A percentile compares a stretch with the other conserved stretches of the same genome.
phyloP scores from a whole-genome alignment of 257 asterid species.

The Salvia miltiorrhiza region DNA sequence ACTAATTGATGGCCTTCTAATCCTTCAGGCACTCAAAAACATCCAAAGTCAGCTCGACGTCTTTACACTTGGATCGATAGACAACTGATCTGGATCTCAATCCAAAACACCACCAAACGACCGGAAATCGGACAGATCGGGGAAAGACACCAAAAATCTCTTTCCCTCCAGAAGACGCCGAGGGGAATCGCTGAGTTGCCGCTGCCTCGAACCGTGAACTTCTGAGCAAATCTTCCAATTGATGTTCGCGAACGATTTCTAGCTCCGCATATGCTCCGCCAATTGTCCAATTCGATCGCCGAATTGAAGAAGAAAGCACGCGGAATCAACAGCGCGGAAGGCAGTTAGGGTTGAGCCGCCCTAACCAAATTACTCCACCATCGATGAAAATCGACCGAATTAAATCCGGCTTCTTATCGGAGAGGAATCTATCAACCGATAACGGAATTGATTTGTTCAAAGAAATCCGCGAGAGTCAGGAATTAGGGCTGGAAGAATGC shows the following conservation, averaged over 20 bases:
- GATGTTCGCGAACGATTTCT: constrained; percentile 3
- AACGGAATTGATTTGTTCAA: background rate
- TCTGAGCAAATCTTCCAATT: constrained; percentile 14
- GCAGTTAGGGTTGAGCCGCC: constrained; percentile 15
- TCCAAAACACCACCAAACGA: constrained; percentile 13
- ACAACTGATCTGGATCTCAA: constrained; percentile 1
- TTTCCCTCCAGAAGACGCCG: constrained; percentile 14
- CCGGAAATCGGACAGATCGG: constrained; percentile 22
- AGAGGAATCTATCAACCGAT: background rate
- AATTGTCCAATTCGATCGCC: background rate
- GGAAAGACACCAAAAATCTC: constrained; percentile 11
- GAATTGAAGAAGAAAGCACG: background rate
- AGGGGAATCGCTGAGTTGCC: constrained; percentile 20
- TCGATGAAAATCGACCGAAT: background rate
- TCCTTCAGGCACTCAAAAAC: constrained; percentile 24
- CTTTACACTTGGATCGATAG: constrained; percentile 15
- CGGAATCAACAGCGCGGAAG: constrained; percentile 6
- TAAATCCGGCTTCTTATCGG: background rate
- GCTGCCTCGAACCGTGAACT: constrained; percentile 23
- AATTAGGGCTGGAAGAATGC: constrained; percentile 28
- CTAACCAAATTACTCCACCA: constrained; percentile 13
- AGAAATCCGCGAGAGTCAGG: background rate
- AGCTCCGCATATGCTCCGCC: background rate
- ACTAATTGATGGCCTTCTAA: constrained; percentile 37
- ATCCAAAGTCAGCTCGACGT: constrained; percentile 7